These are phyloP conservation scores for Acrocalymma vagum DNA, from an alignment of 2,329 filamentous ascomycete genomes.

Conservation along the genomic window DNA sequence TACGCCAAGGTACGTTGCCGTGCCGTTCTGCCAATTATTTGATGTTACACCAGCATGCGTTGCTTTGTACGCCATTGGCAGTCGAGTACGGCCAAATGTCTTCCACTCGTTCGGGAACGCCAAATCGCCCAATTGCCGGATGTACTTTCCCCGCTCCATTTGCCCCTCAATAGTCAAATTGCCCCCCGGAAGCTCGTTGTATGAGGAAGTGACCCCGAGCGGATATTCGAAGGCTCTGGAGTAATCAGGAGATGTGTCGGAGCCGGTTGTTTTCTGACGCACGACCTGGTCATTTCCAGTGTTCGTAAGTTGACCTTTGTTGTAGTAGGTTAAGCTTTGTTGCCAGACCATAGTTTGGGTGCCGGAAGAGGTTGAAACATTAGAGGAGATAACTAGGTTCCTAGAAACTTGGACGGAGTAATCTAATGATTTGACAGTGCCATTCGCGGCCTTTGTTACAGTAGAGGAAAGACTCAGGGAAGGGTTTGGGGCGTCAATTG, in stretches of 20 bases:
- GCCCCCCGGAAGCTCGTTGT: conserved; percentile 50
- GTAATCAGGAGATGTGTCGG: conserved; percentile 51
- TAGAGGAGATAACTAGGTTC: conserved; percentile 62
- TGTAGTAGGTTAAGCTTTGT: conserved; percentile 66
- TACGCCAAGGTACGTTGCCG: conserved; percentile 62
- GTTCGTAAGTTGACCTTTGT: conserved; percentile 63
- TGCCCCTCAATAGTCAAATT: conserved; percentile 56
- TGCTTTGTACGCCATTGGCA: conserved; percentile 13
- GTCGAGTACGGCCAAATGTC: conserved; percentile 56
- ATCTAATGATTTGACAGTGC: conserved; percentile 66
- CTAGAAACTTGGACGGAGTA: conserved; percentile 68
- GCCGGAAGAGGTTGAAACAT: conserved; percentile 59
- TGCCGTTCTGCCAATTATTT: conserved; percentile 65
- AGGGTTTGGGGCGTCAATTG: conserved; percentile 51
- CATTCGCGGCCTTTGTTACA: conserved; percentile 57
- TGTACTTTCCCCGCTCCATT: conserved; percentile 60
- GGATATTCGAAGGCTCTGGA: conserved; percentile 66
- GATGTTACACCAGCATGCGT: conserved; percentile 52
- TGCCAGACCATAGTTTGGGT: conserved; percentile 60
- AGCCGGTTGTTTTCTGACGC: conserved; percentile 61
- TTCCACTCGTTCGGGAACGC: conserved; percentile 70
- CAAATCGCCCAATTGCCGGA: conserved; percentile 54
- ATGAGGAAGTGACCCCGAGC: conserved; percentile 64
- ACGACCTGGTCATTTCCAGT: conserved; percentile 64
- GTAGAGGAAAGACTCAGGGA: conserved; percentile 60